Percentiles rank a stretch among this genome's conserved stretches.
Conservation (phyloP, 2,329 filamentous ascomycete species). For the Cercospora sp. region DNA sequence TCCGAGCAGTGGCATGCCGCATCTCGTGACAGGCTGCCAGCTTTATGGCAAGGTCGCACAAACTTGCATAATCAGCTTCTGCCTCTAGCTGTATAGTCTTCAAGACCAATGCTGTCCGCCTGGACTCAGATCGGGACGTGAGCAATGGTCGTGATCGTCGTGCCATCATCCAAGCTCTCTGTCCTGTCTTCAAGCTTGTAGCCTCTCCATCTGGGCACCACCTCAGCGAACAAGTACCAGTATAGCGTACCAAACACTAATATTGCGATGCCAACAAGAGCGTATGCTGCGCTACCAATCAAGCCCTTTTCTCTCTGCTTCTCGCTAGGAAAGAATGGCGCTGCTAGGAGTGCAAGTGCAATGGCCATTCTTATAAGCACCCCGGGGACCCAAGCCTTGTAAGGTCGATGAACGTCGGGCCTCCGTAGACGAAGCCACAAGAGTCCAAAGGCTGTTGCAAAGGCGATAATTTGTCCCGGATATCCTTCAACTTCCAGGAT, state of each 20-base stretch:
- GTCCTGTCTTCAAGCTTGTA: slow-evolving; percentile 64
- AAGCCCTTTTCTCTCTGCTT: slow-evolving; percentile 48
- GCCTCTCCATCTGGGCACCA: slow-evolving; percentile 59
- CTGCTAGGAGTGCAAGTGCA: slow-evolving; percentile 56
- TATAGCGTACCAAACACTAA: slow-evolving; percentile 61
- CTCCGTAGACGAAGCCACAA: slow-evolving; percentile 61
- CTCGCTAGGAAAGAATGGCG: slow-evolving; percentile 61
- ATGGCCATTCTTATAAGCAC: slow-evolving; percentile 58
- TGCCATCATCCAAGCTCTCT: slow-evolving; percentile 65
- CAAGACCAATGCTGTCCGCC: neutral
- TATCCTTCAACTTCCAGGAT: slow-evolving; percentile 73
- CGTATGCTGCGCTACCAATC: slow-evolving; percentile 56
- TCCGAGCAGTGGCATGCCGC: neutral
- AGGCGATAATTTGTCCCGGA: slow-evolving; percentile 60
- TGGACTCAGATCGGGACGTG: slow-evolving; percentile 19
- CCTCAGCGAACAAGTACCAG: slow-evolving; percentile 67
- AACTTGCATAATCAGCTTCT: neutral
- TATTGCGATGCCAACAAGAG: slow-evolving; percentile 53
- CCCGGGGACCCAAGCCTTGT: slow-evolving; percentile 63
- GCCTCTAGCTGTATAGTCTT: neutral
- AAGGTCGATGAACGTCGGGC: slow-evolving; percentile 63
- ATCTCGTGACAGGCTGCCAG: neutral
- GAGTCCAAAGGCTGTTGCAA: slow-evolving; percentile 60
- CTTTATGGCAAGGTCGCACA: neutral
- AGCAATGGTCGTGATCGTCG: slow-evolving; percentile 57